Conservation (phyloP, 257 asterid species). For the Solanum chaucha region DNA sequence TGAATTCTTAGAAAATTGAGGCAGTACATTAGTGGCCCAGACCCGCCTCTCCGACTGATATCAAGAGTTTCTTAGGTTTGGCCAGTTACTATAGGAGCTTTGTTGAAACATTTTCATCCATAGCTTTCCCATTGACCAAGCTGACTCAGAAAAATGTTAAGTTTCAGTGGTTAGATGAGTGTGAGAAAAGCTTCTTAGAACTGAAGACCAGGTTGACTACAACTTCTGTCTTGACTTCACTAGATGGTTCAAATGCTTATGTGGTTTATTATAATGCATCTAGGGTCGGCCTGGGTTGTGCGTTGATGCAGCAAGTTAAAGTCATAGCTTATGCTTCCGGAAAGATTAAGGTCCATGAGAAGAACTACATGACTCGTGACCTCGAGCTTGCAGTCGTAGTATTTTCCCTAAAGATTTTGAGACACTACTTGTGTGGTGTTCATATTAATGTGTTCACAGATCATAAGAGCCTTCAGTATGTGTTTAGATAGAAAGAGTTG, state of each 20-base stretch:
- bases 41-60: neutral
- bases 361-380: neutral
- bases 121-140: neutral
- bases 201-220: neutral
- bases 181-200: too few species aligned
- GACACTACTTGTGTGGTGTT: neutral
- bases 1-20: neutral
- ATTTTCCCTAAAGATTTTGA: neutral
- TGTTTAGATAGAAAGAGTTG: neutral
- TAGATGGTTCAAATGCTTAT: neutral
- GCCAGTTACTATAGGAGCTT: neutral
- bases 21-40: neutral
- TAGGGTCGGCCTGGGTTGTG: neutral
- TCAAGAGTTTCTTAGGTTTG: neutral
- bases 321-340: accelerated
- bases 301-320: neutral
- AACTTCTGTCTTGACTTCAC: neutral
- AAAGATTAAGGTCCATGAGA: neutral
- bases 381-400: neutral
- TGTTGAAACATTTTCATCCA: neutral
- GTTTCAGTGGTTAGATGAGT: too few species aligned
- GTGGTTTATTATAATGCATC: neutral
- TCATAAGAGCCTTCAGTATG: neutral
- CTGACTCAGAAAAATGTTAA: neutral
- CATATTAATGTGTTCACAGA: too few species aligned